Conservation (phyloP, 805 yeast genomes). For the Candida insectorum region DNA sequence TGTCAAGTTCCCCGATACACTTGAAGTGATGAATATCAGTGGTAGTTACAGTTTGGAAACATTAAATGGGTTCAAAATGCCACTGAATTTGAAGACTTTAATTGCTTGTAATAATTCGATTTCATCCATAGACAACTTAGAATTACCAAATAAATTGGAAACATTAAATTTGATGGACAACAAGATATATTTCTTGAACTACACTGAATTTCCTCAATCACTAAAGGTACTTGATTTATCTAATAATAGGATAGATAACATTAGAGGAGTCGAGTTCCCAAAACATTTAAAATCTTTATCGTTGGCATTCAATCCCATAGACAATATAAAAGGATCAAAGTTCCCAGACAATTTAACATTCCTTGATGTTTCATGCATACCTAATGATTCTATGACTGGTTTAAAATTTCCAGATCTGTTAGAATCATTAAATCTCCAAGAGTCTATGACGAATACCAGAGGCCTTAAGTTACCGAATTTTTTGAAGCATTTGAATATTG, state of each 20-base stretch:
- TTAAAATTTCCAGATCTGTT: conserved; percentile 43
- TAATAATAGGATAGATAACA: conserved; percentile 36
- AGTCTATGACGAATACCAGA: conserved; percentile 43
- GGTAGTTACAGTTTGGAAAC: conserved; percentile 39
- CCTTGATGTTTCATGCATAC: conserved; percentile 40
- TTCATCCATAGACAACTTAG: conserved; percentile 31
- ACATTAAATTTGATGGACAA: conserved; percentile 34
- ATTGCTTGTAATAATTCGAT: conserved; percentile 34
- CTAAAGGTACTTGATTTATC: conserved; percentile 32
- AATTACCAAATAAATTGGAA: conserved; percentile 31
- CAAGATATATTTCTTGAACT: conserved; percentile 35
- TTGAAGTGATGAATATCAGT: conserved; percentile 36
- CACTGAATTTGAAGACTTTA: conserved; percentile 24
- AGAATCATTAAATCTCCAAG: conserved; percentile 34
- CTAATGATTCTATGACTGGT: conserved; percentile 46
- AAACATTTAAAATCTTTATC: conserved; percentile 24
- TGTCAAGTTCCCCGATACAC: conserved; percentile 33
- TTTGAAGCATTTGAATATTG: conserved; percentile 28
- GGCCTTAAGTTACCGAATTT: conserved; percentile 38
- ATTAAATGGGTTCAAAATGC: conserved; percentile 38
- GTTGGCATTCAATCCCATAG: conserved; percentile 39
- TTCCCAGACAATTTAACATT: conserved; percentile 36
- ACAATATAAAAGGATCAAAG: conserved; percentile 37
- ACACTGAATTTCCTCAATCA: conserved; percentile 34
- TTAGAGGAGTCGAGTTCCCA: conserved; percentile 38